A percentile compares a stretch with the other conserved stretches of the same genome.
Evolutionary conservation across 768 basidiomycete genomes (phyloP).

Genomic region (Coprinellus micaceus): DNA sequence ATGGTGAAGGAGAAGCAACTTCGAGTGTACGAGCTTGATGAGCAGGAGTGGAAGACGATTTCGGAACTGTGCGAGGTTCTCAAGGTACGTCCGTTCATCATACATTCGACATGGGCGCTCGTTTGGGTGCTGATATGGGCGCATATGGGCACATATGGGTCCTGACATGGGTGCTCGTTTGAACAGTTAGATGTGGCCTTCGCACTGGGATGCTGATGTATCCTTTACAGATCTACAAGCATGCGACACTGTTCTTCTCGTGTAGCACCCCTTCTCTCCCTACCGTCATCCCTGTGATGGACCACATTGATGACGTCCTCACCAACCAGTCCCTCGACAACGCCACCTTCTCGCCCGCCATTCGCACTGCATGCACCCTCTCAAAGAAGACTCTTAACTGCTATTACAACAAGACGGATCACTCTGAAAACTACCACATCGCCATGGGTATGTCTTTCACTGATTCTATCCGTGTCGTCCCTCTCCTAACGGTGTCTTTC

Average conservation of each 20-base stretch:
- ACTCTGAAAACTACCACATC: constrained; percentile 29
- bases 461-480: background rate
- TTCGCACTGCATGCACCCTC: constrained; percentile 12
- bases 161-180: background rate
- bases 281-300: constrained; percentile 16
- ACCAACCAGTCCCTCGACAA: background rate
- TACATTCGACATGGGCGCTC: too few species aligned
- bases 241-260: constrained; percentile 13
- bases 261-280: constrained; percentile 8
- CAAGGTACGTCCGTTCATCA: background rate
- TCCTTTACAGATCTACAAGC: background rate
- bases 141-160: background rate
- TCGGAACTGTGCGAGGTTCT: constrained; percentile 20
- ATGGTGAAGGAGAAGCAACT: constrained; percentile 19
- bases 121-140: too few species aligned
- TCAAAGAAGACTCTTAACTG: constrained; percentile 14
- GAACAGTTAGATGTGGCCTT: background rate
- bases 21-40: constrained; percentile 14
- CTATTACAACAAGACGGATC: constrained; percentile 21
- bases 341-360: constrained; percentile 1
- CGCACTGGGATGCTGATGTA: background rate
- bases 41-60: constrained; percentile 26
- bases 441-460: constrained; percentile 30
- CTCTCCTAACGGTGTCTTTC: background rate
- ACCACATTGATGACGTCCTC: constrained; percentile 13